A percentile compares a stretch with the other conserved stretches of the same genome.
Conservation (phyloP, 176 grass and related monocot genomes). For the Aegilops sharonensis region DNA sequence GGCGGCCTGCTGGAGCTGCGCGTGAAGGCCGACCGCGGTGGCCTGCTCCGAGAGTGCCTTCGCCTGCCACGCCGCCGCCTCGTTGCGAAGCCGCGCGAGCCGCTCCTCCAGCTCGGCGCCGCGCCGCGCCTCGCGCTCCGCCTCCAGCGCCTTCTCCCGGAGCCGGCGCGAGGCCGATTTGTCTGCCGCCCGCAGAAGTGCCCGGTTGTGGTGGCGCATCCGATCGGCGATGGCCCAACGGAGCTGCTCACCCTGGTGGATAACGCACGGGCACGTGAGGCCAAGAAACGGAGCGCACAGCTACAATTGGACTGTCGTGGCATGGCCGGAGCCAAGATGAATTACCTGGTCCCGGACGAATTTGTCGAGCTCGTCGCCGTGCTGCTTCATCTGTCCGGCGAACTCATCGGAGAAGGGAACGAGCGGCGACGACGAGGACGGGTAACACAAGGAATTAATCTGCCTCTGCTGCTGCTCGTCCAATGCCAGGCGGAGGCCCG, state of each 20-base stretch:
- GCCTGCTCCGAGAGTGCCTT: conserved; percentile 75
- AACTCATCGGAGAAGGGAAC: conserved; percentile 57
- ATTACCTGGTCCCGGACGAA: conserved; percentile 78
- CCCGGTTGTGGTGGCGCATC: conserved; percentile 51
- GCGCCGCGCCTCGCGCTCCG: conserved; percentile 48
- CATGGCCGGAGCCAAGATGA: not conserved
- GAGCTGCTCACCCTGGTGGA: conserved; percentile 65
- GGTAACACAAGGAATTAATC: conserved; percentile 30
- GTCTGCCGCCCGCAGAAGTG: conserved; percentile 44
- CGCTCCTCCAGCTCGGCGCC: conserved; percentile 60
- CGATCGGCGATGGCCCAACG: conserved; percentile 57
- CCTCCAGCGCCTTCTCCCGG: conserved; percentile 56
- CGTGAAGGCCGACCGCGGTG: conserved; percentile 54
- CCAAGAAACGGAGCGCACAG: not conserved
- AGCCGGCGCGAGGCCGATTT: conserved; percentile 39
- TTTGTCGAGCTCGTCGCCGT: conserved; percentile 61
- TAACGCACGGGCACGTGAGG: not conserved
- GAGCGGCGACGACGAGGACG: conserved; percentile 16
- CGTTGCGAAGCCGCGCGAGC: conserved; percentile 55
- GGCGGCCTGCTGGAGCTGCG: conserved; percentile 76
- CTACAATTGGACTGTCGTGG: not conserved
- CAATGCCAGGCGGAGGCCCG: conserved; percentile 75
- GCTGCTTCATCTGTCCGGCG: conserved; percentile 53
- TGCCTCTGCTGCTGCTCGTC: conserved; percentile 67
- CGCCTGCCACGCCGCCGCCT: conserved; percentile 72